phyloP scores from a whole-genome alignment of 2,329 filamentous ascomycete species.

The Didymella glomerata region DNA sequence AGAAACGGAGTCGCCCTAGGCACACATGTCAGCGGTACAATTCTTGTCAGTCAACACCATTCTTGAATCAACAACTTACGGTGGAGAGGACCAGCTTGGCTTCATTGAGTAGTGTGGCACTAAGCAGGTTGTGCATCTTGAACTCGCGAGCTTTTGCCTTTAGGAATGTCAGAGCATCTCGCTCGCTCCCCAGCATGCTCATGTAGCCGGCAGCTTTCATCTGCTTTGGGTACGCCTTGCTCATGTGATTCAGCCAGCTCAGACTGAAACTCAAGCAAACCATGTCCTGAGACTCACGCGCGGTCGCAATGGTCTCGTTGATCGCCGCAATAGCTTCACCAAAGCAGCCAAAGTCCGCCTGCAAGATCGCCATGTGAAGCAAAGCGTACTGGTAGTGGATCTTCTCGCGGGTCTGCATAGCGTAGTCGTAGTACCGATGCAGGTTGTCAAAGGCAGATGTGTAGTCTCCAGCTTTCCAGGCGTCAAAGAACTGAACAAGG shows the following conservation, averaged over 20 bases:
- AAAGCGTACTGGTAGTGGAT: conserved; percentile 94
- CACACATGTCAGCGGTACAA: conserved; percentile 4
- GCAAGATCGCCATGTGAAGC: conserved; percentile 89
- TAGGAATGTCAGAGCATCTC: conserved; percentile 83
- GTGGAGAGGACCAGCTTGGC: conserved; percentile 79
- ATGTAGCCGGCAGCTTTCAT: conserved; percentile 74
- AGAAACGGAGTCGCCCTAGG: conserved; percentile 64
- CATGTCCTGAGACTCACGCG: conserved; percentile 90
- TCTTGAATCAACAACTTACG: conserved; percentile 59
- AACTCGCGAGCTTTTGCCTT: conserved; percentile 86
- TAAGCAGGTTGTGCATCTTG: conserved; percentile 85
- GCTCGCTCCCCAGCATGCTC: conserved; percentile 78
- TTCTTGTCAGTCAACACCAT: not conserved
- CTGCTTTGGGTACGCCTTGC: conserved; percentile 82
- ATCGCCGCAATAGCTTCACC: conserved; percentile 91
- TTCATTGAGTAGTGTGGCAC: conserved; percentile 84
- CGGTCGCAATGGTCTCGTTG: conserved; percentile 94
- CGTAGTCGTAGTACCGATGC: conserved; percentile 96
- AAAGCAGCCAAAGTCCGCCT: conserved; percentile 93
- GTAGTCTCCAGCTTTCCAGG: conserved; percentile 91
- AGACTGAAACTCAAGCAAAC: conserved; percentile 93
- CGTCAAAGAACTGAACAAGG: conserved; percentile 86
- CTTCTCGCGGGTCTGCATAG: conserved; percentile 83
- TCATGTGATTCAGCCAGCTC: conserved; percentile 95
- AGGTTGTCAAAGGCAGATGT: conserved; percentile 88